A percentile compares a stretch with the other conserved stretches of the same genome.
Evolutionary conservation across 768 basidiomycete genomes (phyloP).

Genomic region (Kwoniella newhampshirensis): DNA sequence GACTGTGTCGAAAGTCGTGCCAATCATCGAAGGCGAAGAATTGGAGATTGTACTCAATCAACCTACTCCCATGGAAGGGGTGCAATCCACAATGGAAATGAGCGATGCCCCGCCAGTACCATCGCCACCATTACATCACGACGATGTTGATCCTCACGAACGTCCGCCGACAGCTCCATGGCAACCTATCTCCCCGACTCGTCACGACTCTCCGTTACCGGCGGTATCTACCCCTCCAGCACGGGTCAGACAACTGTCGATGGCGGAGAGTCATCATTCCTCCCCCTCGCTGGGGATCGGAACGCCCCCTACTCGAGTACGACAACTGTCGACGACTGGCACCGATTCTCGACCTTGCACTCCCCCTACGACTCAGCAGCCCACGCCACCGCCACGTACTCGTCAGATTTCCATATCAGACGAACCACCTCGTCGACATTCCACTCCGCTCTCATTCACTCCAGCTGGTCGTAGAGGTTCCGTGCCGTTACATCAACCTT

Average conservation of each 20-base stretch:
- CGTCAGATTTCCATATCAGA: conserved; percentile 12
- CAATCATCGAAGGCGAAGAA: conserved; percentile 9
- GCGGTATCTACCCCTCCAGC: too few species aligned
- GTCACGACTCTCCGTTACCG: conserved; percentile 2
- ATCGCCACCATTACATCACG: not conserved
- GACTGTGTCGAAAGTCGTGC: not conserved
- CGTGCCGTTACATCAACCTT: conserved; percentile 9
- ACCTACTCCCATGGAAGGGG: conserved; percentile 13
- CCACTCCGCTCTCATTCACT: conserved; percentile 5
- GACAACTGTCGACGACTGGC: conserved; percentile 2
- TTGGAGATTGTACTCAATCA: conserved; percentile 19
- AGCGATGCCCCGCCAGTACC: conserved; percentile 1
- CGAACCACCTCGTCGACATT: conserved; percentile 9
- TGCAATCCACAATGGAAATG: conserved; percentile 6
- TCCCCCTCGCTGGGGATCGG: too few species aligned
- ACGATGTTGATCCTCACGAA: not conserved
- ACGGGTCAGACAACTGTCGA: too few species aligned
- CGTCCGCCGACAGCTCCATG: not conserved
- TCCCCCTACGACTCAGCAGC: too few species aligned
- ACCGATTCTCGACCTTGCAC: too few species aligned
- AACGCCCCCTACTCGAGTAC: conserved; percentile 6
- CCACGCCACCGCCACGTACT: conserved; percentile 6
- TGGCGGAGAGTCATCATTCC: too few species aligned
- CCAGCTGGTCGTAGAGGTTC: conserved; percentile 10
- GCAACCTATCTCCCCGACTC: not conserved